phyloP scores from a whole-genome alignment of 306 rosid species.

The Luffa acutangula region DNA sequence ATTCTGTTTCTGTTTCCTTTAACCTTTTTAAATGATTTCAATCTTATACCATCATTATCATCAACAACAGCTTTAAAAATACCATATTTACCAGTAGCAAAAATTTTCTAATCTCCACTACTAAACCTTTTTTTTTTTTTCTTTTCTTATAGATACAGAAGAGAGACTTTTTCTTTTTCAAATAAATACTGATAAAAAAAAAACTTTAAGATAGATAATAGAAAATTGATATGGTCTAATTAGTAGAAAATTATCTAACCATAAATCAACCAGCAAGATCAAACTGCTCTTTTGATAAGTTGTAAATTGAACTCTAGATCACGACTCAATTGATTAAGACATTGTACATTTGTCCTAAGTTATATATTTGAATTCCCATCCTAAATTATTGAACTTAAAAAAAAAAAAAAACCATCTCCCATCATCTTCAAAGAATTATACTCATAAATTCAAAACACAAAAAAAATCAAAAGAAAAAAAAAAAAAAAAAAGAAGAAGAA shows the following conservation, averaged over 20 bases:
- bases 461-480: background rate
- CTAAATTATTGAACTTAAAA: too few species aligned
- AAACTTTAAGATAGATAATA: too few species aligned
- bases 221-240: background rate
- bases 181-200: too few species aligned
- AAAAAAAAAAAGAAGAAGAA: background rate
- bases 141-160: too few species aligned
- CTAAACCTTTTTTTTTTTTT: too few species aligned
- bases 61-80: background rate
- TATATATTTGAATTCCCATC: too few species aligned
- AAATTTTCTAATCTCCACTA: too few species aligned
- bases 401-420: background rate
- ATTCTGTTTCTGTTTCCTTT: background rate
- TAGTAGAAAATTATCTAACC: background rate
- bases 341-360: too few species aligned
- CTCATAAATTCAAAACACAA: background rate
- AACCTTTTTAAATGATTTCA: background rate
- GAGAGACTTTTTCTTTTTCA: background rate
- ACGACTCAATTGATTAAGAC: too few species aligned
- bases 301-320: too few species aligned
- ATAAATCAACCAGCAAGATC: too few species aligned
- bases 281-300: too few species aligned
- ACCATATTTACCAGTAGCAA: background rate
- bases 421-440: background rate
- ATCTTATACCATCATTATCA: background rate